Evolutionary conservation across 1,139 yeast genomes (phyloP).

Genomic region (Dujonia santamariae): DNA sequence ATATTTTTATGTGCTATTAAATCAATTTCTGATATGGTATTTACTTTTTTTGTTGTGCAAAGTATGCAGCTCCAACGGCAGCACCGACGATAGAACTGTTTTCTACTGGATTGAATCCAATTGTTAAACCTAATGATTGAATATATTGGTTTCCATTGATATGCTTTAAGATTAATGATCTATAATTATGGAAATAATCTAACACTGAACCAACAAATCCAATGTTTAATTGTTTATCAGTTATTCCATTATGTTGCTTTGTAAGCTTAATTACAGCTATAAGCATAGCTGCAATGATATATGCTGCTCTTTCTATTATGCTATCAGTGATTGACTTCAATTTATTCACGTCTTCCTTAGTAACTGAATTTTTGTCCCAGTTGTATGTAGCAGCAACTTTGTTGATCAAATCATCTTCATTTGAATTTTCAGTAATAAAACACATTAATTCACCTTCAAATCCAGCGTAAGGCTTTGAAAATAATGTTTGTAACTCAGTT

Average conservation of each 20-base stretch:
- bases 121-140: slow-evolving; percentile 23
- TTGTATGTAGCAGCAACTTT: slow-evolving; percentile 21
- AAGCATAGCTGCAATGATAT: slow-evolving; percentile 35
- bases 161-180: slow-evolving; percentile 25
- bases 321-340: slow-evolving; percentile 27
- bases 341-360: slow-evolving; percentile 22
- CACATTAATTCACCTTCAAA: slow-evolving; percentile 40
- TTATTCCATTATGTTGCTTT: slow-evolving; percentile 25
- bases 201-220: slow-evolving; percentile 48
- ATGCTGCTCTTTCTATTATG: slow-evolving; percentile 39
- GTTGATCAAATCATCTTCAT: slow-evolving; percentile 17
- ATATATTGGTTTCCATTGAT: slow-evolving; percentile 30
- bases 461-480: slow-evolving; percentile 28
- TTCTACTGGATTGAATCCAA: slow-evolving; percentile 38
- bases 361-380: slow-evolving; percentile 19
- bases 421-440: slow-evolving; percentile 29
- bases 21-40: too few species aligned
- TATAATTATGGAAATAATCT: slow-evolving; percentile 33
- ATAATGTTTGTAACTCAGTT: slow-evolving; percentile 6
- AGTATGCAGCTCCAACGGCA: slow-evolving; percentile 48
- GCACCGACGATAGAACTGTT: slow-evolving; percentile 47
- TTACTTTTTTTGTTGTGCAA: slow-evolving; percentile 9
- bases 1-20: neutral
- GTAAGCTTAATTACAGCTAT: slow-evolving; percentile 36
- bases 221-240: slow-evolving; percentile 16